Evolutionary conservation across 1,284 basidiomycete species (phyloP), one percentile per base, ranked within the genome.

Genomic region (Malassezia restricta): DNA sequence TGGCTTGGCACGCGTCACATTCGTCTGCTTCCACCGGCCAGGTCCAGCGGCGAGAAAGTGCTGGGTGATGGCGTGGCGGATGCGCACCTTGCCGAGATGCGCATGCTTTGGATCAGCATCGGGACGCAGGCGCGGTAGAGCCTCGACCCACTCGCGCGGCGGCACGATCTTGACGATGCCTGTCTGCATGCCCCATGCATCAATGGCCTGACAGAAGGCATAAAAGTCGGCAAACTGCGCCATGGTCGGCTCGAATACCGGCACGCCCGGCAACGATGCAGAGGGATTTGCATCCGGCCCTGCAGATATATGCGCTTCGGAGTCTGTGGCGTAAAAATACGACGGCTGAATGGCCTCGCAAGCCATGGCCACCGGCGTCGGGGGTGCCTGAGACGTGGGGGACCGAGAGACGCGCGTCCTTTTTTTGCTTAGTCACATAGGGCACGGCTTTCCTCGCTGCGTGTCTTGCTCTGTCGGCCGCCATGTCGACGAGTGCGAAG

Each of bases 201-300:
- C 67, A 51, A 73, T 64, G 32, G 62, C 62, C 31, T 65, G 55
- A 50, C 66, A 70, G 52, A 61, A 65, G 11, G 61, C 58, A 43
- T 73, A 67, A 40, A 73, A 73, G 60, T 73, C 67, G 12, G 51
- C 42, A 42, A 73, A 73, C 43, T 71, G 62, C 41, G 59, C 62
- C 63, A 71, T 66, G 15, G 68, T 71, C 8, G 70, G 70, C 45
- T 63, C 48, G 39, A 73, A 73, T n/a, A 73, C 68, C 38, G 70
- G 70, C 14, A 73, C 52, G 17, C 66, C 70, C 8, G 64, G 61
- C 27, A 58, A 14, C 12, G 24, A 31, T 8, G 15, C 12, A 9
- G 20, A 15, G 9, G 33, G 9, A 38, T 45, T 40, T 20, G 38
- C 55, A 12, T 20, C 44, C 20, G 8, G n/a, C 5, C 24, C 15